Conservation (phyloP, 495 filamentous ascomycete species). For the Penicillium macrosclerotiorum region DNA sequence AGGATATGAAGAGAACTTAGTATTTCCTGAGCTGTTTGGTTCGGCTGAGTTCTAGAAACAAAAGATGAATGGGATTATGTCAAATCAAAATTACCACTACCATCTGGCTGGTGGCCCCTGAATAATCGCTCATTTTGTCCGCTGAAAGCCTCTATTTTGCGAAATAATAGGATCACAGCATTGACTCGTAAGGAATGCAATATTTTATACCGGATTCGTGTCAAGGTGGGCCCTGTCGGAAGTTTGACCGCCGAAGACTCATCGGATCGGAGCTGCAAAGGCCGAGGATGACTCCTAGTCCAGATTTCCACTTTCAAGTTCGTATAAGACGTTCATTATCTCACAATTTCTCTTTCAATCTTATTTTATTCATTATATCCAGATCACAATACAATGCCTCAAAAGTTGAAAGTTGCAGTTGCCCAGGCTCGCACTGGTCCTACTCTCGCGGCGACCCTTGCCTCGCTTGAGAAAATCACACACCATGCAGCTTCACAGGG, state of each 20-base stretch:
- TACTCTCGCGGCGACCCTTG: conserved; percentile 63
- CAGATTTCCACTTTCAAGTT: neutral
- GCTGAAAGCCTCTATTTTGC: no score
- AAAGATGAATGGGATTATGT: neutral
- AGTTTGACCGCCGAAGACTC: conserved; percentile 6
- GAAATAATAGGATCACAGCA: no score
- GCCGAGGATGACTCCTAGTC: conserved; percentile 9
- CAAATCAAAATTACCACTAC: neutral
- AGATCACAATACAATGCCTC: conserved; percentile 38
- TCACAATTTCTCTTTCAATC: no score
- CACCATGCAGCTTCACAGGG: conserved; percentile 37
- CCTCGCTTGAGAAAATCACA: conserved; percentile 58
- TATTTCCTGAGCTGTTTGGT: conserved; percentile 16
- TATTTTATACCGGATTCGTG: neutral
- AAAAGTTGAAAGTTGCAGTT: conserved; percentile 67
- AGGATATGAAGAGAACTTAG: conserved; percentile 2
- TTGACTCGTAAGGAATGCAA: no score
- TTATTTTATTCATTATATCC: no score
- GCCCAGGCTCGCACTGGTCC: conserved; percentile 57
- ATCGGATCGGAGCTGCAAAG: conserved; percentile 1
- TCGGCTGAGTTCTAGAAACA: conserved; percentile 12
- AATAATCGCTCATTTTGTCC: no score
- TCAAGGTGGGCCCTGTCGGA: neutral
- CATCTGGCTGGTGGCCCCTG: no score
- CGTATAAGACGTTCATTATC: neutral